These are phyloP conservation scores for Fusarium sp. DNA, from an alignment of 2,329 filamentous ascomycete genomes.

Conservation along the genomic window DNA sequence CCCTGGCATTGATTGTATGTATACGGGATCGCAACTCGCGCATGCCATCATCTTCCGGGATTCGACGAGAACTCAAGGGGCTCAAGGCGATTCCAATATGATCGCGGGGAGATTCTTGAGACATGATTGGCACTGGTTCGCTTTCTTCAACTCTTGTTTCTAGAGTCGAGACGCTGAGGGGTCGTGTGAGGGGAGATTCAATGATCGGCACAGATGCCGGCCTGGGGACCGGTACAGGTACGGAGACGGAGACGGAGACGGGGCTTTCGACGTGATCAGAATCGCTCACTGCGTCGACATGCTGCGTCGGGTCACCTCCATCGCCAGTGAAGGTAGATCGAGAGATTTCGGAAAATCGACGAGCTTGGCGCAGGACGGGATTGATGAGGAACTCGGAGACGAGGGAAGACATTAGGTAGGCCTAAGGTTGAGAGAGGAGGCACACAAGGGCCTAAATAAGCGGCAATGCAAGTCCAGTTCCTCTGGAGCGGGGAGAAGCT, in stretches of 20 bases:
- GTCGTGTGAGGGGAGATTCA: constrained; percentile 44
- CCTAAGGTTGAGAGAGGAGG: constrained; percentile 24
- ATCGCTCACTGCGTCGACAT: constrained; percentile 37
- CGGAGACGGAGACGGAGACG: constrained; percentile 29
- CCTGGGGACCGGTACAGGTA: constrained; percentile 11
- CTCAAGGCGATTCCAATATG: constrained; percentile 48
- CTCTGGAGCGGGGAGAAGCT: constrained; percentile 8
- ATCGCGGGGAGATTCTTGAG: constrained; percentile 43
- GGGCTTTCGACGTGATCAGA: constrained; percentile 30
- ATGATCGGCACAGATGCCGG: constrained; percentile 29
- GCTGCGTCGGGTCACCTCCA: constrained; percentile 44
- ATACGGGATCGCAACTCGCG: constrained; percentile 71
- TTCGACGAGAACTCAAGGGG: constrained; percentile 45
- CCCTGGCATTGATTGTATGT: constrained; percentile 70
- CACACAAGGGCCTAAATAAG: constrained; percentile 13
- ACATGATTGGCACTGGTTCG: constrained; percentile 31
- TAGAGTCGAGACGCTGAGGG: constrained; percentile 48
- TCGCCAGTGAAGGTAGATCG: constrained; percentile 51
- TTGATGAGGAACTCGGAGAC: constrained; percentile 73
- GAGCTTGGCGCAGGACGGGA: constrained; percentile 71
- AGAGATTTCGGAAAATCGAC: constrained; percentile 66
- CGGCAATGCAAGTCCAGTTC: constrained; percentile 21
- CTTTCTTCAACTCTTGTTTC: constrained; percentile 48
- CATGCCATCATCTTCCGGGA: constrained; percentile 86
- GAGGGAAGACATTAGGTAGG: constrained; percentile 64